Evolutionary conservation across 371 early-diverging fungal species (phyloP), one percentile per base, ranked within the genome.

Genomic region (Rhizopus delemar): DNA sequence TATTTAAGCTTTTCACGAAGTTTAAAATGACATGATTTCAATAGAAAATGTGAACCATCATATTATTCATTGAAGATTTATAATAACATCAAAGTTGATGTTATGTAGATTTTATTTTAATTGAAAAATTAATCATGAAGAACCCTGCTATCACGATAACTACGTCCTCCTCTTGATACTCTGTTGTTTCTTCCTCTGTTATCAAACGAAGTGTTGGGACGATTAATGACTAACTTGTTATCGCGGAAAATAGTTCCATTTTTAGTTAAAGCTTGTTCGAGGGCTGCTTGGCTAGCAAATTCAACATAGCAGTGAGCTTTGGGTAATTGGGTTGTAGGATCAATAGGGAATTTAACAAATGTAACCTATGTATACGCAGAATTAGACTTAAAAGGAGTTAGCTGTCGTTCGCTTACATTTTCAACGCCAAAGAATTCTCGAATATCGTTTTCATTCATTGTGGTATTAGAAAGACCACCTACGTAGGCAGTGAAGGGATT

Each of bases 261-360:
- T 57, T 70, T 74, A 13, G 58, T 50, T 43, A 80, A 59, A 8
- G 77, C 80, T 34, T 63, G 59, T 16, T 80, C 80, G 39, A 80
- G 62, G 0, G 77, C 68, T 29, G 56, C 41, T 35, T 67, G 65
- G 28, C 68, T 70, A 35, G 59, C 51, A 48, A 80, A 73, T 29
- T 80, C 77, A 12, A 80, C 80, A 41, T 80, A 80, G 41, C 80
- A 80, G 38, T 80, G 80, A 9, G 74, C 59, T 56, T 73, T 80
- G 43, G 71, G 77, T 49, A 69, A 60, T 38, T 74, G 73, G 0
- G 75, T 77, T 8, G 56, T 62, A 2, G 57, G 69, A 54, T 77
- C 80, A 38, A 77, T 46, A 16, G 77, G 80, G 66, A 80, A 75
- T 34, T 73, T 66, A n/a, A 80, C 69, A 8, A 53, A 65, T 4